These are phyloP conservation scores for Begonia masoniana DNA, from an alignment of 306 rosid genomes.

Conservation along the genomic window DNA sequence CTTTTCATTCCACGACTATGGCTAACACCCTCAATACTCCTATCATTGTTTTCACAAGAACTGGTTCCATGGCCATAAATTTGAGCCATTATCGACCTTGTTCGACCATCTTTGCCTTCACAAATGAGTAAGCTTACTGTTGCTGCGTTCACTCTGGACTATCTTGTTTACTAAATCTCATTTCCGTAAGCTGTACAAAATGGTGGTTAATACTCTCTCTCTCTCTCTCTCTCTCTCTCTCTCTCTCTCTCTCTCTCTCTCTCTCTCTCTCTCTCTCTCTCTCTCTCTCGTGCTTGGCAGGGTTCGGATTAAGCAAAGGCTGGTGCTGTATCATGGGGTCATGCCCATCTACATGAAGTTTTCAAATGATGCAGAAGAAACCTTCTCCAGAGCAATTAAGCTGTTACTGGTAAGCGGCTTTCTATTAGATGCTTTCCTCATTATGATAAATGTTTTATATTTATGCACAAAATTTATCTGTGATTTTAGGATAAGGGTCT, in stretches of 20 bases:
- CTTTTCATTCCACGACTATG: conserved; percentile 85
- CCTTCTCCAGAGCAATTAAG: conserved; percentile 72
- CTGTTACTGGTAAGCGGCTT: conserved; percentile 53
- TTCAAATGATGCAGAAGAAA: conserved; percentile 79
- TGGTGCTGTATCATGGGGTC: conserved; percentile 71
- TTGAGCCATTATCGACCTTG: conserved; percentile 79
- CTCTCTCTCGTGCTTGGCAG: conserved; percentile 22
- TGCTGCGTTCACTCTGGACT: no score
- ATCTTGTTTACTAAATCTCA: no score
- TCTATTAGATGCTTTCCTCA: neutral
- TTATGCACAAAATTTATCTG: conserved; percentile 4
- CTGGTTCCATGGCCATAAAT: conserved; percentile 89
- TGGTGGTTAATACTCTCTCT: no score
- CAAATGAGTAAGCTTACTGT: conserved; percentile 64
- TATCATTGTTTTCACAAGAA: conserved; percentile 80
- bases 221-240: neutral
- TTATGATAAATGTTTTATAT: neutral
- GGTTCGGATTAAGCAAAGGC: conserved; percentile 67
- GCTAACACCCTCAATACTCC: conserved; percentile 73
- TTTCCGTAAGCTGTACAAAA: no score
- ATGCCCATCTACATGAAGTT: conserved; percentile 75
- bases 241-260: neutral
- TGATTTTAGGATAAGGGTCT: conserved; percentile 51
- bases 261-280: neutral
- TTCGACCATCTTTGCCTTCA: conserved; percentile 94